Evolutionary conservation across 1,139 yeast species (phyloP), one percentile per base, ranked within the genome.

Genomic region (Pichia sp.): DNA sequence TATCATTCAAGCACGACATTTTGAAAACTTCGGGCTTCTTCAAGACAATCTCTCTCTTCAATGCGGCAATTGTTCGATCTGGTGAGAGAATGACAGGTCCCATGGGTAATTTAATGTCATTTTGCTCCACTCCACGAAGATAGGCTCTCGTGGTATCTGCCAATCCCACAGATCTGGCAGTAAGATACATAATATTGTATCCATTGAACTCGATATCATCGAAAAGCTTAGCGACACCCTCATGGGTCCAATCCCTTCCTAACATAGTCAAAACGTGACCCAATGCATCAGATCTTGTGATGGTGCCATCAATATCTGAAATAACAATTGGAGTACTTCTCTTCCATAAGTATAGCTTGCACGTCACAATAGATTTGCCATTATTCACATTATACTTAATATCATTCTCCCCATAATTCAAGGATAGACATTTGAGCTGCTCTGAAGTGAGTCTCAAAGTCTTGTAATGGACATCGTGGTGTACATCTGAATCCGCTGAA

Each of bases 171-270:
- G 95, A 81, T 48, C 99, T 69, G 0, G 98, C 94, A 0, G 98
- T 93, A 49, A 93, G 66, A 58, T 93, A 93, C 72, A 93, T 72
- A 39, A 93, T 80, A 53, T 91, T 87, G 63, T 91, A 93, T 1
- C 98, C 98, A 56, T 93, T 93, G 39, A 71, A 66, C 32, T 72
- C 58, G 45, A 93, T 91, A 58, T 93, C 98, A 20, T 77, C 77
- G 58, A 88, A 93, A 42, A 93, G 64, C 49, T 78, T 80, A 3
- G 96, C 96, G 29, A 93, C 98, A 18, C 98, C 99, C 1, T 79
- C 74, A 56, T 93, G 99, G 0, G 98, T 93, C 98, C 98, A 93
- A 62, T 93, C 99, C 48, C 87, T 74, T 3, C 99, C 99, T 33
- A 93, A 67, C 74, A 91, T 78, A 24, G 94, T 88, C 57, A 91